Percentiles rank a stretch among this genome's conserved stretches.
Conservation (phyloP, 805 yeast species). For the Starmera caribaea region DNA sequence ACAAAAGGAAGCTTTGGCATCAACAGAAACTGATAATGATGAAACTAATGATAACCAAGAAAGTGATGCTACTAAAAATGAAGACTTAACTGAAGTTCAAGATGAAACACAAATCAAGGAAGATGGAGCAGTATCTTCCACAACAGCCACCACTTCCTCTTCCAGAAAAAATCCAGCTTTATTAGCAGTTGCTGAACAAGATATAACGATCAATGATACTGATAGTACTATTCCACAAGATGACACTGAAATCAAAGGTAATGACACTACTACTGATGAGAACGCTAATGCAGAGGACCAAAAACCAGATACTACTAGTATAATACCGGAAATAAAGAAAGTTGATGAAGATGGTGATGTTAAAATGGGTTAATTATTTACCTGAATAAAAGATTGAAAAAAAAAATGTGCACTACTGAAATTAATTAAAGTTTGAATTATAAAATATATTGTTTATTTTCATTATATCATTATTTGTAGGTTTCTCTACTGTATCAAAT, state of each 20-base stretch:
- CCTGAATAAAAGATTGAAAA: not conserved
- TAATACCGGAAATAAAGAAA: conserved; percentile 6
- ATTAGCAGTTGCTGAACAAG: conserved; percentile 16
- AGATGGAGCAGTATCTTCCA: conserved; percentile 13
- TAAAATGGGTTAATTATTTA: conserved; percentile 14
- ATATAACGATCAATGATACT: conserved; percentile 28
- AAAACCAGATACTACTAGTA: conserved; percentile 7
- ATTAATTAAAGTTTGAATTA: not conserved
- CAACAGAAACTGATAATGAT: conserved; percentile 5
- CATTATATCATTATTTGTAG: not conserved
- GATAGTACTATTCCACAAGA: conserved; percentile 42
- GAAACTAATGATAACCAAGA: conserved; percentile 12
- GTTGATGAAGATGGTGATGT: conserved; percentile 24
- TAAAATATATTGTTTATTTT: not conserved
- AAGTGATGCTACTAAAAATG: conserved; percentile 6
- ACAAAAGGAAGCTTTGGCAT: not conserved
- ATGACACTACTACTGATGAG: conserved; percentile 34
- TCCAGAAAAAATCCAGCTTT: conserved; percentile 15
- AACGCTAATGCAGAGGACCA: conserved; percentile 27
- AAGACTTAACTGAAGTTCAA: conserved; percentile 1
- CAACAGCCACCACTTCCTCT: conserved; percentile 1
- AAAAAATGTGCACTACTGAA: not conserved
- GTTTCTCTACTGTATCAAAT: too few relatives aligned
- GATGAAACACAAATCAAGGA: conserved; percentile 12
- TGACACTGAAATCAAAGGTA: conserved; percentile 32